phyloP scores from a whole-genome alignment of 2,329 filamentous ascomycete species.

The Nothopassalora personata region DNA sequence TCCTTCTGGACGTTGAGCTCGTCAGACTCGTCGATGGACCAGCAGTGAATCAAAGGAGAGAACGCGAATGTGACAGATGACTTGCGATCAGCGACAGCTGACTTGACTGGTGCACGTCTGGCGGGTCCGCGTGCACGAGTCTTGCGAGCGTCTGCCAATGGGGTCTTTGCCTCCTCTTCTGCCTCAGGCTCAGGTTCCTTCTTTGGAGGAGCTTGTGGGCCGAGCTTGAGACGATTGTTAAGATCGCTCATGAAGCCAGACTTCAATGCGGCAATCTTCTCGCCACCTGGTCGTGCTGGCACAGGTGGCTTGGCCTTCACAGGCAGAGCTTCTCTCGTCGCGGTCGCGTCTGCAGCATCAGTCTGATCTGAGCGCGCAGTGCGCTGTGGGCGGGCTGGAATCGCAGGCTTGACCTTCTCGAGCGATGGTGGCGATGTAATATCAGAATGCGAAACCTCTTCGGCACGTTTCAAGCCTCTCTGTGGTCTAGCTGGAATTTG shows the following conservation, averaged over 20 bases:
- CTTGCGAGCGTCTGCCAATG: slow-evolving; percentile 85
- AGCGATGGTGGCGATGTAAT: slow-evolving; percentile 36
- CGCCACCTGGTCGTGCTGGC: slow-evolving; percentile 69
- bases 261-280: slow-evolving; percentile 87
- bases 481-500: slow-evolving; percentile 29
- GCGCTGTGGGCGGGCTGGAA: not conserved
- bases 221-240: slow-evolving; percentile 80
- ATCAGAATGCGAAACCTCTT: slow-evolving; percentile 29
- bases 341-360: not conserved
- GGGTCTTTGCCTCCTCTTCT: slow-evolving; percentile 64
- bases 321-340: not conserved
- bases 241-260: slow-evolving; percentile 89
- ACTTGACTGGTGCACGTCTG: slow-evolving; percentile 61
- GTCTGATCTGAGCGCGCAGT: not conserved
- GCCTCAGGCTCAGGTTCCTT: slow-evolving; percentile 59
- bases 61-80: slow-evolving; percentile 43
- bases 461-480: slow-evolving; percentile 27
- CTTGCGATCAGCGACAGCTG: slow-evolving; percentile 50
- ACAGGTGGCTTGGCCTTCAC: slow-evolving; percentile 75
- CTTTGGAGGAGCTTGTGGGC: slow-evolving; percentile 68
- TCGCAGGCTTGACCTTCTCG: slow-evolving; percentile 68
- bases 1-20: slow-evolving; percentile 31
- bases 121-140: slow-evolving; percentile 82
- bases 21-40: slow-evolving; percentile 41
- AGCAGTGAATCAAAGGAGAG: slow-evolving; percentile 35